Conservation (phyloP, 2,329 filamentous ascomycete genomes). For the Thelonectria discophora region DNA sequence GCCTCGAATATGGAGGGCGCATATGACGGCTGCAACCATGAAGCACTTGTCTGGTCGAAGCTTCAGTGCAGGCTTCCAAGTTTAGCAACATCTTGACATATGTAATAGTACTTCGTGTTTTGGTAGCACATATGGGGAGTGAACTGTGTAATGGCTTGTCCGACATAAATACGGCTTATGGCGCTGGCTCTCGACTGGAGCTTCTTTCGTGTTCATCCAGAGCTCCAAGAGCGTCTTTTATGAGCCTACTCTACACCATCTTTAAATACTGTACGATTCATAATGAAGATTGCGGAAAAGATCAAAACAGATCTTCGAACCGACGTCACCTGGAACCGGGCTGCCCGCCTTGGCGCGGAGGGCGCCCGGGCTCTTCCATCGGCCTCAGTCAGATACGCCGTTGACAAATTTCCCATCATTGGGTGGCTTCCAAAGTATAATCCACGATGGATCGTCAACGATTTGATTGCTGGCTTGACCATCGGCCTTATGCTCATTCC, state of each 20-base stretch:
- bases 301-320: constrained; percentile 30
- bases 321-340: constrained; percentile 40
- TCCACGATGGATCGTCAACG: constrained; percentile 67
- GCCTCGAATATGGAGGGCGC: constrained; percentile 1
- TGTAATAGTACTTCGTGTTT: no score
- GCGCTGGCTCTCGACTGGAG: neutral
- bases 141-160: neutral
- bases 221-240: no score
- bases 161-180: neutral
- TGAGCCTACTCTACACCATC: no score
- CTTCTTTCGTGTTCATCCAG: neutral
- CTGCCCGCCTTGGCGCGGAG: constrained; percentile 26
- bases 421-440: constrained; percentile 71
- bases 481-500: constrained; percentile 69
- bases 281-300: constrained; percentile 37
- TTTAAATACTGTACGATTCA: neutral
- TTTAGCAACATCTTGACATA: no score
- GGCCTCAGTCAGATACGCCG: constrained; percentile 62
- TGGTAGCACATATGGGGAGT: no score
- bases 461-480: constrained; percentile 69
- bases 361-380: constrained; percentile 55
- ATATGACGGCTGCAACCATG: neutral
- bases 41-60: neutral
- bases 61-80: neutral
- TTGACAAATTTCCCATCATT: constrained; percentile 69